Evolutionary conservation across 1,284 basidiomycete genomes (phyloP).

Genomic region (Marasmius tenuissimus): DNA sequence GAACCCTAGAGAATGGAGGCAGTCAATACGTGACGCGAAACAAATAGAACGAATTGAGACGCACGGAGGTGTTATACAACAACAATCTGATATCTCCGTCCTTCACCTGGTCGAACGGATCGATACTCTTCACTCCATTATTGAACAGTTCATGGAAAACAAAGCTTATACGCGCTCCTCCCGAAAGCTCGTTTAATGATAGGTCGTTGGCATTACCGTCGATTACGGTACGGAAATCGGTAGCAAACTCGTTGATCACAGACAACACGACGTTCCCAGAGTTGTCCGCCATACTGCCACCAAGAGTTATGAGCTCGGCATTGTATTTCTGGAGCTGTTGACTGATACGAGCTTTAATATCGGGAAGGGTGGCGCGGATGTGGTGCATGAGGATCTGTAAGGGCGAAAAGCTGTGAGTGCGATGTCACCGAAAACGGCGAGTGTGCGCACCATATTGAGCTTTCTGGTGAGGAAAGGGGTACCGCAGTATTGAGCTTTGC

Average conservation of each 20-base stretch:
- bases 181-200: slow-evolving; percentile 91
- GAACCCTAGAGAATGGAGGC: slow-evolving; percentile 65
- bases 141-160: slow-evolving; percentile 99
- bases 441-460: slow-evolving; percentile 80
- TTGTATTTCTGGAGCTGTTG: slow-evolving; percentile 87
- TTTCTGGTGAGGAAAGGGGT: slow-evolving; percentile 97
- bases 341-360: slow-evolving; percentile 93
- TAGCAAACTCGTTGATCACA: slow-evolving; percentile 97
- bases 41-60: slow-evolving; percentile 26
- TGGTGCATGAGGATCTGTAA: slow-evolving; percentile 95
- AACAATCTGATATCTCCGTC: slow-evolving; percentile 96
- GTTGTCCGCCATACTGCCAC: slow-evolving; percentile 86
- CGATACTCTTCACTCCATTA: slow-evolving; percentile 92
- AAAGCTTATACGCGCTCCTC: slow-evolving; percentile 96
- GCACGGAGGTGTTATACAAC: slow-evolving; percentile 93
- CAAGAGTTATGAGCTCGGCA: slow-evolving; percentile 82
- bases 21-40: slow-evolving; percentile 6
- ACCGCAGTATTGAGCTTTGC: slow-evolving; percentile 94
- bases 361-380: slow-evolving; percentile 93
- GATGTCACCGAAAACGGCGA: slow-evolving; percentile 3
- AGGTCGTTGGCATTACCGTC: slow-evolving; percentile 97
- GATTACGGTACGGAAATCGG: slow-evolving; percentile 94
- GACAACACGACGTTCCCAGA: slow-evolving; percentile 89
- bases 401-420: slow-evolving; percentile 1
- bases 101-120: slow-evolving; percentile 98